A percentile compares a stretch with the other conserved stretches of the same genome.
Evolutionary conservation across 2,329 filamentous ascomycete species (phyloP).

Genomic region (Clonostachys sp.): DNA sequence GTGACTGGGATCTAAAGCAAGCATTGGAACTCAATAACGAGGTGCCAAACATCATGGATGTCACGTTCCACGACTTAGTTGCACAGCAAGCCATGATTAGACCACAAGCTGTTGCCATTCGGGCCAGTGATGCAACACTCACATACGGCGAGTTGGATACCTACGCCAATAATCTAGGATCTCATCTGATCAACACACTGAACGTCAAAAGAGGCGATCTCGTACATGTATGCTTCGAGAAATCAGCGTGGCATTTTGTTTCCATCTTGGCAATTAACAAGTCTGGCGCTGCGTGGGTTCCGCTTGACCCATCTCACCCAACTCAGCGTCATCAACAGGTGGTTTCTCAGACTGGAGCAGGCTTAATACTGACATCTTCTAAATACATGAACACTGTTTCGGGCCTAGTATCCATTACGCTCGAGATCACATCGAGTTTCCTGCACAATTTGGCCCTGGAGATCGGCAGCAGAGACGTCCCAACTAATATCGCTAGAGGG

Average conservation of each 20-base stretch:
- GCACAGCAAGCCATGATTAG: neutral
- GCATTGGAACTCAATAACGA: conserved; percentile 1
- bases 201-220: conserved; percentile 13
- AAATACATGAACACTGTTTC: neutral
- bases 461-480: too few species aligned
- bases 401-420: neutral
- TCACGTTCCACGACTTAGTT: neutral
- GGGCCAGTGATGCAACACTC: conserved; percentile 8
- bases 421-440: neutral
- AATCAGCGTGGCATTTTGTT: neutral
- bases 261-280: neutral
- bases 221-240: neutral
- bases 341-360: neutral
- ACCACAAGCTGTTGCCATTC: conserved; percentile 5
- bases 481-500: too few species aligned
- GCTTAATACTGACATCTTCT: neutral
- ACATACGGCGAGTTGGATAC: conserved; percentile 25
- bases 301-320: neutral
- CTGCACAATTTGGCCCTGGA: neutral
- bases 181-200: neutral
- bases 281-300: neutral
- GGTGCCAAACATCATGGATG: neutral
- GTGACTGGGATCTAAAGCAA: neutral
- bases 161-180: neutral
- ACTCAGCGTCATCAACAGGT: neutral